phyloP scores from a whole-genome alignment of 2,329 filamentous ascomycete genomes.

The Geosmithia morbida region DNA sequence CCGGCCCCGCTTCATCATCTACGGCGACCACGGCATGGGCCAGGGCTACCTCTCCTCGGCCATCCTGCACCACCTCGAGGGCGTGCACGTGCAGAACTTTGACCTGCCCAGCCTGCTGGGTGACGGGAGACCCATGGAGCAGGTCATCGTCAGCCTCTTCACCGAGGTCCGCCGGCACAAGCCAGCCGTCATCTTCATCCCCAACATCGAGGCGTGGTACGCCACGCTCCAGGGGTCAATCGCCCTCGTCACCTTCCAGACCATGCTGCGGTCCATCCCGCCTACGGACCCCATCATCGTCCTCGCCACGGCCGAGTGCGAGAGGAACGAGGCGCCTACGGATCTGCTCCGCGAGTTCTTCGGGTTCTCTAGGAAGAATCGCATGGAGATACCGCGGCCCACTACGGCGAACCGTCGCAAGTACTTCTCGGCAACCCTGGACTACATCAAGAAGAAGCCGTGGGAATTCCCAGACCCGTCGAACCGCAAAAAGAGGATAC shows the following conservation, averaged over 20 bases:
- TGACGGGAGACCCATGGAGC: slow-evolving; percentile 72
- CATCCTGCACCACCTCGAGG: slow-evolving; percentile 80
- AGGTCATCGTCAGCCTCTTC: slow-evolving; percentile 81
- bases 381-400: slow-evolving; percentile 56
- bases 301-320: slow-evolving; percentile 68
- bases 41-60: slow-evolving; percentile 81
- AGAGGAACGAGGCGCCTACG: slow-evolving; percentile 43
- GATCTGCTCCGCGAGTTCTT: slow-evolving; percentile 67
- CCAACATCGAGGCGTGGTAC: slow-evolving; percentile 82
- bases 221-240: slow-evolving; percentile 44
- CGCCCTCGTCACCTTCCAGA: slow-evolving; percentile 67
- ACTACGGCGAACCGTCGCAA: slow-evolving; percentile 47
- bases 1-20: slow-evolving; percentile 72
- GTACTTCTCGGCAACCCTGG: slow-evolving; percentile 64
- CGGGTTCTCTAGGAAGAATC: slow-evolving; percentile 69
- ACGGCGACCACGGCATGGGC: slow-evolving; percentile 79
- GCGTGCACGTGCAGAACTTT: slow-evolving; percentile 87
- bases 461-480: slow-evolving; percentile 76
- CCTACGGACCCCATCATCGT: slow-evolving; percentile 83
- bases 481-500: slow-evolving; percentile 71
- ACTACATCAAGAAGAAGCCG: slow-evolving; percentile 67
- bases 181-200: slow-evolving; percentile 90
- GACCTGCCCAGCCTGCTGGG: slow-evolving; percentile 78
- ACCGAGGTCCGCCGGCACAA: slow-evolving; percentile 88
- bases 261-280: slow-evolving; percentile 68